Conservation (phyloP, 1,284 basidiomycete species). For the Mycena sp. region DNA sequence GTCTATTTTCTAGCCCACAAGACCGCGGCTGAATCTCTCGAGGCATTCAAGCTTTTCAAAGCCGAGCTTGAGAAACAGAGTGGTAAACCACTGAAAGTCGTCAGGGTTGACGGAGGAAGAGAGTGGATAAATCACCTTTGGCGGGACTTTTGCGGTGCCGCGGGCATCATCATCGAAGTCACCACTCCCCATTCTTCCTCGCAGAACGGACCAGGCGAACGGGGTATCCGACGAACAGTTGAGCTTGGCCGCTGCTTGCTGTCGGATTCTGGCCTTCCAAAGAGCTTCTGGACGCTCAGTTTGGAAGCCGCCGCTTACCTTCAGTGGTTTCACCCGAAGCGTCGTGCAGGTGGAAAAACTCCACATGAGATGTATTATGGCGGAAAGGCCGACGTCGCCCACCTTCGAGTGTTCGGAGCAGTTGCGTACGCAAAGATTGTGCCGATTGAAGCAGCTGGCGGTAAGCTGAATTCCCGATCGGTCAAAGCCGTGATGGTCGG, state of each 20-base stretch:
- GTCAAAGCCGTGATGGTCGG: conserved; percentile 35
- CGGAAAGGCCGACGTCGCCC: conserved; percentile 35
- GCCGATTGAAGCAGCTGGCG: conserved; percentile 30
- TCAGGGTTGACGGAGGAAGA: conserved; percentile 13
- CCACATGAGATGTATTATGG: conserved; percentile 31
- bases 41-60: conserved; percentile 13
- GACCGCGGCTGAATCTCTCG: background rate
- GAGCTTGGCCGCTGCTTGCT: conserved; percentile 29
- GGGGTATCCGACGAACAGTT: conserved; percentile 28
- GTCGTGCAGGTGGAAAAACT: conserved; percentile 26
- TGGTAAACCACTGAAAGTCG: background rate
- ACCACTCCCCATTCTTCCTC: conserved; percentile 33
- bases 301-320: conserved; percentile 30
- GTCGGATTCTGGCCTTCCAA: conserved; percentile 25
- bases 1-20: conserved; percentile 11
- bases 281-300: conserved; percentile 29
- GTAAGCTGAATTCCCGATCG: conserved; percentile 35
- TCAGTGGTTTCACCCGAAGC: conserved; percentile 34
- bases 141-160: conserved; percentile 11
- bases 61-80: conserved; percentile 19
- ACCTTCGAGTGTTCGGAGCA: conserved; percentile 37
- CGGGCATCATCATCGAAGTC: conserved; percentile 31
- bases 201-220: conserved; percentile 30
- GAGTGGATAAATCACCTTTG: conserved; percentile 27
- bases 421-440: conserved; percentile 36